A percentile compares a stretch with the other conserved stretches of the same genome.
Evolutionary conservation across 2,329 filamentous ascomycete genomes (phyloP).

Genomic region (Phaeoacremonium minimum): DNA sequence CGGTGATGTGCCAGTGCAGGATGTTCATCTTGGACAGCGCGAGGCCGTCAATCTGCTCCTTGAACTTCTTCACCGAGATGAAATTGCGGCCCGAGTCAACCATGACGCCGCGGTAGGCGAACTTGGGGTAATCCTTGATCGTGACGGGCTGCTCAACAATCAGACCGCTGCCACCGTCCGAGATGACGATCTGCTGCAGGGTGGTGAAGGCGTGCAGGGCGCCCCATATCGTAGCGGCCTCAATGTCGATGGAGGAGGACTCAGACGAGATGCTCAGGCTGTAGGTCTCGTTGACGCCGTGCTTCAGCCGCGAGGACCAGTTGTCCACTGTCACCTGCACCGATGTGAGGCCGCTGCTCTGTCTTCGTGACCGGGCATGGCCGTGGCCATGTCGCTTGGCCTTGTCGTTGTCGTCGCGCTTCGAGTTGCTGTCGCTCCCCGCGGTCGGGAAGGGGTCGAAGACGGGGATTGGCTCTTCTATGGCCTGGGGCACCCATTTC

Average conservation of each 20-base stretch:
- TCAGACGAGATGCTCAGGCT: constrained; percentile 34
- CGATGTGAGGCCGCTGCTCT: too few relatives aligned
- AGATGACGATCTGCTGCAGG: constrained; percentile 51
- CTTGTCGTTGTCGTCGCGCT: too few relatives aligned
- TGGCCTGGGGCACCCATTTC: too few relatives aligned
- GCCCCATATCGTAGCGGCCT: constrained; percentile 46
- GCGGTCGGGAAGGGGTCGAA: too few relatives aligned
- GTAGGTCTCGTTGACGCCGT: constrained; percentile 55
- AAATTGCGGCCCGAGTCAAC: constrained; percentile 51
- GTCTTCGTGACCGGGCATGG: too few relatives aligned
- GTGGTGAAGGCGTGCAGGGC: constrained; percentile 52
- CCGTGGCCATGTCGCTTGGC: too few relatives aligned
- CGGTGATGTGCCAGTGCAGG: constrained; percentile 53
- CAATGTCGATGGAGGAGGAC: constrained; percentile 37
- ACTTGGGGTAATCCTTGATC: constrained; percentile 45
- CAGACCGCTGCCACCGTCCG: constrained; percentile 34
- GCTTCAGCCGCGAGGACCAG: too few relatives aligned
- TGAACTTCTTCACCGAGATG: constrained; percentile 43
- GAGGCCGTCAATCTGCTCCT: constrained; percentile 51
- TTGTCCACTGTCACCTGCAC: too few relatives aligned
- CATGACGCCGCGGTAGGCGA: constrained; percentile 51
- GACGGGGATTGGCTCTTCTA: too few relatives aligned
- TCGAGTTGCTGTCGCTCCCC: too few relatives aligned
- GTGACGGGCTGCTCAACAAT: constrained; percentile 48
- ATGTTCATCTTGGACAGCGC: constrained; percentile 53